These are phyloP conservation scores for Fraxinus americana DNA, from an alignment of 257 asterid species.

Conservation along the genomic window DNA sequence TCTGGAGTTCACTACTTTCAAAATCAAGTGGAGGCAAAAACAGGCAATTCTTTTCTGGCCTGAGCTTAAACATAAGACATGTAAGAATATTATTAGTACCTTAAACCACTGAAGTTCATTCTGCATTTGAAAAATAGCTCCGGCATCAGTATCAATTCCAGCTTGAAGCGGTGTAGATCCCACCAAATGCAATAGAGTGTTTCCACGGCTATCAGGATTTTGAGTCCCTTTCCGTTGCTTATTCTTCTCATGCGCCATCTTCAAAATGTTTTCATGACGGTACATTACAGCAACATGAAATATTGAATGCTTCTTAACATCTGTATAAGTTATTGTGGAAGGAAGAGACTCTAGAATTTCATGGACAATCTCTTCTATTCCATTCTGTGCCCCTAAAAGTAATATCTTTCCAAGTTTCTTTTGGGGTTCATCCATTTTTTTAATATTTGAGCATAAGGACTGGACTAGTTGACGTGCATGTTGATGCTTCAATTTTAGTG, in stretches of 20 bases:
- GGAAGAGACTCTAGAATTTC: constrained; percentile 16
- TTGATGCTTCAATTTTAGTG: background rate
- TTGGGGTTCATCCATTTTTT: background rate
- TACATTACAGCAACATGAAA: constrained; percentile 19
- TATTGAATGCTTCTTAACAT: background rate
- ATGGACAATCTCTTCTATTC: constrained; percentile 11
- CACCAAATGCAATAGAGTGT: constrained; percentile 22
- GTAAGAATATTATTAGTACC: background rate
- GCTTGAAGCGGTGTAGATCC: constrained; percentile 14
- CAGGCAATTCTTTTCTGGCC: background rate
- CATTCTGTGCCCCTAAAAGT: constrained; percentile 14
- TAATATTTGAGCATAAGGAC: constrained; percentile 18
- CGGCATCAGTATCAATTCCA: constrained; percentile 2
- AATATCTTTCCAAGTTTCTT: background rate
- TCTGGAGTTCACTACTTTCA: too few species aligned
- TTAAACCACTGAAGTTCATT: constrained; percentile 32
- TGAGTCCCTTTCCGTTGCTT: background rate
- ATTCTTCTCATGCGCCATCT: constrained; percentile 14
- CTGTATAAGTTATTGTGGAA: background rate
- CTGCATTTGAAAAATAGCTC: constrained; percentile 31
- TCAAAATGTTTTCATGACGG: background rate
- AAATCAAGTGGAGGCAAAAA: too few species aligned
- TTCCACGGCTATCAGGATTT: too few species aligned
- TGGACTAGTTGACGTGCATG: background rate
- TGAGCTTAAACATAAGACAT: background rate